Evolutionary conservation across 495 filamentous ascomycete species (phyloP).

Genomic region (Platismatia glauca): DNA sequence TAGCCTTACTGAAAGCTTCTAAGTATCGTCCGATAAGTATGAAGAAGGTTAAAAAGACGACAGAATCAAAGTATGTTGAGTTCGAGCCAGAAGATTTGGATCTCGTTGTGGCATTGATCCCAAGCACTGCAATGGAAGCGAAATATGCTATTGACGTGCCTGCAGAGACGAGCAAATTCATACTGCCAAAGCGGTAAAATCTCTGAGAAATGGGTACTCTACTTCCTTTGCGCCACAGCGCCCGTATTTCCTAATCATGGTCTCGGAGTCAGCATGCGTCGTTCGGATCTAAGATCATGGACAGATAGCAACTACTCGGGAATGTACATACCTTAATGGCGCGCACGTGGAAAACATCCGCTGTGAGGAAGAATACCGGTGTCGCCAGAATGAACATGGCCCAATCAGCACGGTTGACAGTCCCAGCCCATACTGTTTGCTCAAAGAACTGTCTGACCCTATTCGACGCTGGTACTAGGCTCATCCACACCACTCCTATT

Average conservation of each 20-base stretch:
- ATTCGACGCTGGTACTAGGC: constrained; percentile 54
- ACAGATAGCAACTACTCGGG: background rate
- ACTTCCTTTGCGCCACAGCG: constrained; percentile 75
- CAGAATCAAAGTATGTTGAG: constrained; percentile 84
- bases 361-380: constrained; percentile 81
- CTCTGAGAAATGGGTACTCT: constrained; percentile 62
- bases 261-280: background rate
- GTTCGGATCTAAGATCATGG: background rate
- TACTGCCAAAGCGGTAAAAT: constrained; percentile 90
- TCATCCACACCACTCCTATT: constrained; percentile 90
- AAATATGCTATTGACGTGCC: constrained; percentile 87
- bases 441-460: constrained; percentile 53
- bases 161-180: constrained; percentile 87
- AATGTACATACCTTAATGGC: constrained; percentile 45
- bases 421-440: constrained; percentile 58
- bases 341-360: constrained; percentile 75
- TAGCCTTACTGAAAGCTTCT: constrained; percentile 88
- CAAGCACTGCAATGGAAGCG: constrained; percentile 70
- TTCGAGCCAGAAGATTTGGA: constrained; percentile 35
- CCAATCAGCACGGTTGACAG: constrained; percentile 71
- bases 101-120: constrained; percentile 50
- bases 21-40: constrained; percentile 72
- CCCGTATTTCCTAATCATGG: constrained; percentile 47
- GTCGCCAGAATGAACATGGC: constrained; percentile 79
- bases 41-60: constrained; percentile 89